These are phyloP conservation scores for Trypanosoma melophagium DNA, from an alignment of 208 protist genomes.

Conservation along the genomic window DNA sequence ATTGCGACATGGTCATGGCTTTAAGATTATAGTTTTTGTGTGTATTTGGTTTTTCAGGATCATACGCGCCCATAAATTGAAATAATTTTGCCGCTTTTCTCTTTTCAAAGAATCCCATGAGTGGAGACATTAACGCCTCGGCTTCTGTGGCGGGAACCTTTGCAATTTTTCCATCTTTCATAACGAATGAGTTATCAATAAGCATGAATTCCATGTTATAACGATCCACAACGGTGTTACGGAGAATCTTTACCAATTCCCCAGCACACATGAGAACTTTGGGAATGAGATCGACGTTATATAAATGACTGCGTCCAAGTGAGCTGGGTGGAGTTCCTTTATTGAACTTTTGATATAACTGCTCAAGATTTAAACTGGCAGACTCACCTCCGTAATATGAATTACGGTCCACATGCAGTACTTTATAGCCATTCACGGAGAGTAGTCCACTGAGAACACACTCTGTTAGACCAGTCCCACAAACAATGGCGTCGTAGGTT, in stretches of 20 bases:
- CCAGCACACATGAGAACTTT: slow-evolving; percentile 99
- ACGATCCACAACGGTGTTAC: slow-evolving; percentile 96
- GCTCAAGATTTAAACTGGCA: slow-evolving; percentile 98
- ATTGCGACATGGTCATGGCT: slow-evolving; percentile 86
- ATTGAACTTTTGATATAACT: slow-evolving; percentile 96
- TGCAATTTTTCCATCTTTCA: slow-evolving; percentile 93
- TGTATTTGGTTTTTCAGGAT: slow-evolving; percentile 86
- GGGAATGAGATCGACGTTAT: slow-evolving; percentile 99
- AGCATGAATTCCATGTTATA: slow-evolving; percentile 99
- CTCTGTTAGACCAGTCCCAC: slow-evolving; percentile 99
- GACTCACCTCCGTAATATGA: slow-evolving; percentile 99
- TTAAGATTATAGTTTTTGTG: slow-evolving; percentile 91
- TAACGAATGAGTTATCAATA: slow-evolving; percentile 97
- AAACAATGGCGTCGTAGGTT: slow-evolving; percentile 96
- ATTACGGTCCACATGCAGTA: slow-evolving; percentile 99
- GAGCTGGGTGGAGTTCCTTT: slow-evolving; percentile 65
- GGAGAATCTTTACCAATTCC: slow-evolving; percentile 97
- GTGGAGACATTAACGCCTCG: slow-evolving; percentile 95
- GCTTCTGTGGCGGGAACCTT: slow-evolving; percentile 97
- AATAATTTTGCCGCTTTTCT: slow-evolving; percentile 93
- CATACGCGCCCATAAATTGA: slow-evolving; percentile 88
- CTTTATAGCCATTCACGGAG: slow-evolving; percentile 97
- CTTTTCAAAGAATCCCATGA: slow-evolving; percentile 99
- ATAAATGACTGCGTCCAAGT: slow-evolving; percentile 95
- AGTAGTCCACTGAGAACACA: slow-evolving; percentile 96